phyloP scores from a whole-genome alignment of 2,329 filamentous ascomycete genomes.

The Cytospora piceae region DNA sequence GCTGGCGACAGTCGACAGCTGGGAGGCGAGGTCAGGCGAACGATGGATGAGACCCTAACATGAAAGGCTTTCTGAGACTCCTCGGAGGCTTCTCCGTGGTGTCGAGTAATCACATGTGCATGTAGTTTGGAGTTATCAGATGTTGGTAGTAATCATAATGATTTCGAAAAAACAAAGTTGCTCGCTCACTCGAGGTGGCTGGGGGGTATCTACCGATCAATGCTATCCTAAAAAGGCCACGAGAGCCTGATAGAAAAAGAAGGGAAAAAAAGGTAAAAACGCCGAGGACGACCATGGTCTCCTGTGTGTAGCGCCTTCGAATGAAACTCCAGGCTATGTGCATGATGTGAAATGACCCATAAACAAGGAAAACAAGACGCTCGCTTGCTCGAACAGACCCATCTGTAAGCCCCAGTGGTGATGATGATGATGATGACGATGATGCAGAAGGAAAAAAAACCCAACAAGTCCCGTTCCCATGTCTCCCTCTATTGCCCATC shows the following conservation, averaged over 20 bases:
- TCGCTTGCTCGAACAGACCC: conserved; percentile 16
- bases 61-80: too few relatives aligned
- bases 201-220: conserved; percentile 25
- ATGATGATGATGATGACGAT: not conserved
- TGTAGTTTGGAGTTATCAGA: not conserved
- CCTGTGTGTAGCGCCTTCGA: conserved; percentile 19
- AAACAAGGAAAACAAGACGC: not conserved
- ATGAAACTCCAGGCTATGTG: conserved; percentile 21
- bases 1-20: too few relatives aligned
- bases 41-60: too few relatives aligned
- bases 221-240: conserved; percentile 21
- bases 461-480: conserved; percentile 10
- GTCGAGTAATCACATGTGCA: not conserved
- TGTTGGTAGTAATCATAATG: not conserved
- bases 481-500: conserved; percentile 7
- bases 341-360: not conserved
- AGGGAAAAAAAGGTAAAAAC: conserved; percentile 5
- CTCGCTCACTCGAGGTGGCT: conserved; percentile 22
- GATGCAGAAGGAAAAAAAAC: not conserved
- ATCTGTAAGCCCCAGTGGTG: not conserved
- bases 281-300: conserved; percentile 14
- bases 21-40: too few relatives aligned
- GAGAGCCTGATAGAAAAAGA: conserved; percentile 13
- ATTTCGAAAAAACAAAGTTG: not conserved
- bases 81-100: too few relatives aligned